Base-by-base conservation (phyloP, 495 filamentous ascomycete species). In the Cenococcum geophilum region DNA sequence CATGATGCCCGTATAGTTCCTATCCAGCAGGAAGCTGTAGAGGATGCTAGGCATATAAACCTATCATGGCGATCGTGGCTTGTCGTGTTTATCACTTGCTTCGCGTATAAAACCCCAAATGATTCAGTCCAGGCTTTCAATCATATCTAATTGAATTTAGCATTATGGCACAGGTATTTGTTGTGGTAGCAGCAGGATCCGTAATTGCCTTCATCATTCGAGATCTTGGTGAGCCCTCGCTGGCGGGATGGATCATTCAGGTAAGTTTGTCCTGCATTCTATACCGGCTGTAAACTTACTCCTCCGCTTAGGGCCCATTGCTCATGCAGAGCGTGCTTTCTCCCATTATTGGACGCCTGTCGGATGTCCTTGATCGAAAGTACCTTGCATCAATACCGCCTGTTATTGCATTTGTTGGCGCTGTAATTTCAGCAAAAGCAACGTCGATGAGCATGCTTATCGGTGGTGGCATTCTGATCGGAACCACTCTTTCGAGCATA, bases 151-250 rank as follows among this genome's bases (percentile, higher is more conserved):
- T 16, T n/a, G 10, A 12, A 16, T 16, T 11, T 54, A 66, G 63
- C 12, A 62, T 66, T 45, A 62, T 60, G 55, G 45, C 66, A n/a
- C 78, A 81, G 57, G 75, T 80, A 8, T 82, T 77, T 59, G 79
- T 82, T n/a, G 80, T 82, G 1, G 76, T 80, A 1, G 79, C 80
- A 5, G 79, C 79, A 4, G 79, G 79, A 0, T 78, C 75, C 0
- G 78, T 82, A 32, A 82, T 82, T 55, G 79, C 79, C 0, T 82
- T 83, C 65, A 80, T 80, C 58, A 68, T 79, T 49, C 71, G 78
- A 12, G 79, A 83, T 65, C 68, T 83, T 0, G 80, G 80, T 18
- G 76, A 81, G 25, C 66, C 73, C 5, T 70, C 74, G 3, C 69
- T 82, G 21, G 72, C 78, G 5, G 78, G 79, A 21, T 82, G 80